Percentiles rank a stretch among this genome's conserved stretches.
Evolutionary conservation across 371 early-diverging fungal species (phyloP).

Genomic region (Synchytrium microbalum): DNA sequence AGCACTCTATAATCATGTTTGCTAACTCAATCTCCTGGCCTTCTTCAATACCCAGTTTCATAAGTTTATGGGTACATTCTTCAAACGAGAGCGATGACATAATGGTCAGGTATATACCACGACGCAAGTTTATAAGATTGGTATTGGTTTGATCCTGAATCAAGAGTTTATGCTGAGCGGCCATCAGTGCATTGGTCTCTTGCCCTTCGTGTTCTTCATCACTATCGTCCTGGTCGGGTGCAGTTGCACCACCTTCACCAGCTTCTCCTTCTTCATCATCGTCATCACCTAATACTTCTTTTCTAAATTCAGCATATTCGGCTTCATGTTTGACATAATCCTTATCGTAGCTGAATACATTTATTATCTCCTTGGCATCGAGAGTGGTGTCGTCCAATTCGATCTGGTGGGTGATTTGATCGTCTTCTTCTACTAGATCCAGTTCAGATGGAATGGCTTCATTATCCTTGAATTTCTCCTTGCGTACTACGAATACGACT

Average conservation of each 20-base stretch:
- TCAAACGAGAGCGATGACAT: slow-evolving; percentile 94
- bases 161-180: slow-evolving; percentile 46
- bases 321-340: slow-evolving; percentile 76
- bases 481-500: slow-evolving; percentile 90
- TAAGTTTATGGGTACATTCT: slow-evolving; percentile 91
- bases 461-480: slow-evolving; percentile 81
- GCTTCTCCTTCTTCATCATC: slow-evolving; percentile 51
- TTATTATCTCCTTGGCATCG: slow-evolving; percentile 68
- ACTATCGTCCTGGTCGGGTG: slow-evolving; percentile 38
- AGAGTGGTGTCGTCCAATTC: slow-evolving; percentile 65
- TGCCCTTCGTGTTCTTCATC: slow-evolving; percentile 47
- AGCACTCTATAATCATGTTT: slow-evolving; percentile 96
- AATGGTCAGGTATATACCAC: slow-evolving; percentile 90
- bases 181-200: neutral
- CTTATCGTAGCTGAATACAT: slow-evolving; percentile 80
- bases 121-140: slow-evolving; percentile 78
- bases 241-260: slow-evolving; percentile 28
- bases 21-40: slow-evolving; percentile 86
- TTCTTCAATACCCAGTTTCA: slow-evolving; percentile 71
- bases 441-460: slow-evolving; percentile 52
- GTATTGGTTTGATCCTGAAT: slow-evolving; percentile 88
- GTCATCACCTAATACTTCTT: slow-evolving; percentile 85
- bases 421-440: slow-evolving; percentile 92
- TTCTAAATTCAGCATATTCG: slow-evolving; percentile 69
- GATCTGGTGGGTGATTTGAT: slow-evolving; percentile 89